Conservation (phyloP, 2,329 filamentous ascomycete genomes). For the Colletotrichum higginsianum region DNA sequence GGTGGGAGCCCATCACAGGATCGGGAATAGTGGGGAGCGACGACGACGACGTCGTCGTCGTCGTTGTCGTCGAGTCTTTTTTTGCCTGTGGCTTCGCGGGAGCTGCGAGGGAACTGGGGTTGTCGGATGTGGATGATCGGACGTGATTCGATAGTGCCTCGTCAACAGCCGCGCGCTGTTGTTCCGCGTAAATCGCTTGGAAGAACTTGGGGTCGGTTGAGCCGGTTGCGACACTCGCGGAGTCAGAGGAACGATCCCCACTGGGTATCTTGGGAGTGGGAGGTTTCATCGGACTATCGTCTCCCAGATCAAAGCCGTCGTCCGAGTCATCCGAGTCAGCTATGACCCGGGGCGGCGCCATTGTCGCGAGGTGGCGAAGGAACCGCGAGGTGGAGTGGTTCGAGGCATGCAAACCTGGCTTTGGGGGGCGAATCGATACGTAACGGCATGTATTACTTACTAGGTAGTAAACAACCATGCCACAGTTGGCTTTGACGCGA, state of each 20-base stretch:
- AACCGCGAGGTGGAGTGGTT: conserved; percentile 5
- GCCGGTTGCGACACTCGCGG: conserved; percentile 49
- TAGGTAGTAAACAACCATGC: neutral
- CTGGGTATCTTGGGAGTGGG: conserved; percentile 15
- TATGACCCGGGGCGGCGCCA: conserved; percentile 40
- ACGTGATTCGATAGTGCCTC: neutral
- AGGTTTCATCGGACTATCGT: conserved; percentile 30
- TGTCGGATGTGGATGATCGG: neutral
- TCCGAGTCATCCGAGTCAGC: conserved; percentile 44
- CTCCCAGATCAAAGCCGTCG: conserved; percentile 21
- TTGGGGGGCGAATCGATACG: conserved; percentile 25
- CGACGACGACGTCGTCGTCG: neutral
- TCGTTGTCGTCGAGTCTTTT: conserved; percentile 5
- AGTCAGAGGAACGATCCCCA: conserved; percentile 46
- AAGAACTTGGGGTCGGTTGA: conserved; percentile 67
- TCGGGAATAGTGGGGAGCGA: conserved; percentile 50
- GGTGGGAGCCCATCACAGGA: conserved; percentile 37
- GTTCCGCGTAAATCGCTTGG: conserved; percentile 62
- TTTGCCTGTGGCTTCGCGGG: neutral
- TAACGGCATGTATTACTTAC: conserved; percentile 3
- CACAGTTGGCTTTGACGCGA: neutral
- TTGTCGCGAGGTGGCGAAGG: conserved; percentile 32
- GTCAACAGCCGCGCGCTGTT: conserved; percentile 52
- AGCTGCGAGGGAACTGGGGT: conserved; percentile 2
- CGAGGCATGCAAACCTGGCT: conserved; percentile 3